Base-by-base conservation (phyloP, 192 early-diverging fungal genomes). In the Coemansia aciculifera region DNA sequence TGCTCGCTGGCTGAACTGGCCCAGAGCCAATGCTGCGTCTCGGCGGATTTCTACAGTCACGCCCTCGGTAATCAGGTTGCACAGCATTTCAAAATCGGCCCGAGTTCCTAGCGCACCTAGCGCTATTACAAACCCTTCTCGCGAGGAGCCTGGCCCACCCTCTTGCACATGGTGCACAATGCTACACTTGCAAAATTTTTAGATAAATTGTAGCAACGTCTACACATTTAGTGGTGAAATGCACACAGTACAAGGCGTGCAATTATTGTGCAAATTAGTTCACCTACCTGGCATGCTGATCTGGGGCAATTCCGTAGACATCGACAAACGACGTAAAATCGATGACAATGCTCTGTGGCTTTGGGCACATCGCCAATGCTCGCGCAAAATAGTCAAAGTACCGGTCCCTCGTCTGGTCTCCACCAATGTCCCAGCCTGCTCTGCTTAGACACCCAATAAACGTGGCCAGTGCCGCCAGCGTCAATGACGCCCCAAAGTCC, bases 401-500 rank as follows among this genome's bases (percentile, higher is more conserved):
- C 42, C n/a, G 38, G n/a, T 37, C 21, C 39, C 64, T 69, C 21
- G 36, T 23, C 15, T 46, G 17, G 65, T 29, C 13, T 3, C 43
- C 59, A 15, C 36, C 67, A 60, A 68, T 66, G 29, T 57, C 39
- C 73, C 78, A 85, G 23, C 54, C 39, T 3, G 82, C 84, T 36
- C 83, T 59, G 37, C 82, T 74, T 17, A 89, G 63, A 36, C 77
- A 74, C 0, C 83, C 78, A 38, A 89, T 78, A 23, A 85, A 83
- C 17, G 56, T 62, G 13, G 84, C 74, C 5, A 87, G 52, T 3
- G 86, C 87, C 3, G 56, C 62, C 12, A 85, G 77, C 7, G 85
- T 88, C 71, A 87, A 63, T 32, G 84, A 69, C 38, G 85, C 72
- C 7, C 88, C 88, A 78, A 89, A 89, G 21, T 87, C 82, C 15